Evolutionary conservation across 768 basidiomycete species (phyloP), one percentile per base, ranked within the genome.

Genomic region (Sporobolomyces pararoseus): DNA sequence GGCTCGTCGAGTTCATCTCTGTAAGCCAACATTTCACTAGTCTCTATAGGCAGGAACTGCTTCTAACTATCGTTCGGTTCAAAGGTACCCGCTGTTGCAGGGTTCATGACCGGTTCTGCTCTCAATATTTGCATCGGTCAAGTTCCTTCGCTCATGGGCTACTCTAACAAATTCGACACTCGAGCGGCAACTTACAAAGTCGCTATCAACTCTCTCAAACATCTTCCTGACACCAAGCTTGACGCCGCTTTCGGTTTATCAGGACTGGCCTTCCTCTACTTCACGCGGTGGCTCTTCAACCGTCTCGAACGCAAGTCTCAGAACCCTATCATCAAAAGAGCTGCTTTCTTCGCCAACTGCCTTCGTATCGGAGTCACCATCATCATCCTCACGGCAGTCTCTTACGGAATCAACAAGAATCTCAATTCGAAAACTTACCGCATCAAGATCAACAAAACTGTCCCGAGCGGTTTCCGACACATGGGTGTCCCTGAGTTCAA

Each of bases 41-140:
- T 35, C 10, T 55, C 31, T 7, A 7, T n/a, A 4, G 34, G 7
- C 32, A 35, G 23, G 31, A 34, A 31, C 19, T 29, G 51, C 16
- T 32, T n/a, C 13, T 27, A 19, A 52, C 10, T 25, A 29, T 6
- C n/a, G 13, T 9, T 14, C 31, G 31, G 16, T 47, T 51, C 3
- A n/a, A 42, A 34, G 54, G 55, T 66, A n/a, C 89, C 89, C 4
- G 90, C 89, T 3, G 87, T 79, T 37, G 71, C 82, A 9, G 82
- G 81, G 4, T 83, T 95, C 82, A 96, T 99, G 93, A 98, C 95
- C 0, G 95, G 95, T 25, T 93, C 90, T n/a, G 95, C 95, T 13
- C 52, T 31, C n/a, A 32, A 14, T 23, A 47, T 13, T 23, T 47
- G 10, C 46, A 23, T 23, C 6, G 86, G 91, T 39, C 95, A 99